A percentile compares a stretch with the other conserved stretches of the same genome.
Conservation (phyloP, 2,329 filamentous ascomycete genomes). For the Talaromyces islandicus region DNA sequence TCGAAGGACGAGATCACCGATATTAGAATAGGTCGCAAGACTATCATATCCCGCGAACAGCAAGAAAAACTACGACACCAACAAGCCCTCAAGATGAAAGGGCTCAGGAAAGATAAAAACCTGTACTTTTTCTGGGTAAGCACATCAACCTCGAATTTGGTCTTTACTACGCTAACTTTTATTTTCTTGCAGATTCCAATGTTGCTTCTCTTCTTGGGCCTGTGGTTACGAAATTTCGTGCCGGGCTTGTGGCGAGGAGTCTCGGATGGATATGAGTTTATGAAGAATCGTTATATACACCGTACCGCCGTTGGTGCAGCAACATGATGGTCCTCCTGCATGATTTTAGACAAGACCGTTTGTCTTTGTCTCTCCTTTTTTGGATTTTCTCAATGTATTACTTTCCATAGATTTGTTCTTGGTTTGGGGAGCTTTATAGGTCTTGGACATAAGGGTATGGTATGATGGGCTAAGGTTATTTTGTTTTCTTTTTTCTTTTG, state of each 20-base stretch:
- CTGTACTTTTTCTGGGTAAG: conserved; percentile 52
- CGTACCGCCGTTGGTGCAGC: conserved; percentile 24
- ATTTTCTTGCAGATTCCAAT: conserved; percentile 38
- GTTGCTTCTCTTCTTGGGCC: conserved; percentile 38
- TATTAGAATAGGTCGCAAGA: conserved; percentile 37
- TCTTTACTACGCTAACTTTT: neutral
- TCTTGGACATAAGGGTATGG: neutral
- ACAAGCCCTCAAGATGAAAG: conserved; percentile 44
- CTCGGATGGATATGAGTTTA: conserved; percentile 32
- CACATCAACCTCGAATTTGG: conserved; percentile 5
- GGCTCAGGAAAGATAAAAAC: conserved; percentile 44
- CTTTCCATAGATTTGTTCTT: neutral
- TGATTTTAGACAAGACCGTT: neutral
- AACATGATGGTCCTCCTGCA: conserved; percentile 17
- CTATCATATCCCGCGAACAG: conserved; percentile 37
- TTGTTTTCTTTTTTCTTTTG: neutral
- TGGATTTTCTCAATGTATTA: neutral
- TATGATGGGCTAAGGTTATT: neutral
- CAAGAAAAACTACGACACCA: conserved; percentile 42
- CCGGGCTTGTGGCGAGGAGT: conserved; percentile 37
- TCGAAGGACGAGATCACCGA: conserved; percentile 27
- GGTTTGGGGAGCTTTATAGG: neutral
- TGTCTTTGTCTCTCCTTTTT: neutral
- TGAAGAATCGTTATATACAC: conserved; percentile 24
- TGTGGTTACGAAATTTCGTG: conserved; percentile 40